Evolutionary conservation across 768 basidiomycete species (phyloP).

Genomic region (Termitomyces sp.): DNA sequence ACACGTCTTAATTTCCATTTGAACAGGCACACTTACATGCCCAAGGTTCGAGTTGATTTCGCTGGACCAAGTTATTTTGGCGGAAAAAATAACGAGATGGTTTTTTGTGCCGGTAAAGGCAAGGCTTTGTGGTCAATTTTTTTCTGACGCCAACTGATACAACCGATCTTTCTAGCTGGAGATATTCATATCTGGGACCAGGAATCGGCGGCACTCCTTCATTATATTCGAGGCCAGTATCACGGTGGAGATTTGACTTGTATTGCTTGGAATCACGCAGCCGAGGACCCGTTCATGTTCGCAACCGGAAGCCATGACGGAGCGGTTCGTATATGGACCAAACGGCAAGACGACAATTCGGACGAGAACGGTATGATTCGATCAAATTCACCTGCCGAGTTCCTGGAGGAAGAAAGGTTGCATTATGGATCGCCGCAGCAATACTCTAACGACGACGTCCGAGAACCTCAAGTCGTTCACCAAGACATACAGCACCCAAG

Average conservation of each 20-base stretch:
- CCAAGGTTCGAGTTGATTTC: conserved; percentile 63
- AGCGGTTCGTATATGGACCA: conserved; percentile 67
- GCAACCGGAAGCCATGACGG: conserved; percentile 79
- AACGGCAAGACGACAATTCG: conserved; percentile 21
- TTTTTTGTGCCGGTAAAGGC: conserved; percentile 77
- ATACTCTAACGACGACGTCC: neutral
- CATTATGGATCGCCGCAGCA: conserved; percentile 6
- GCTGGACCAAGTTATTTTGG: conserved; percentile 82
- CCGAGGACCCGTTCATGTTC: conserved; percentile 63
- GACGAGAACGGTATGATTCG: conserved; percentile 7
- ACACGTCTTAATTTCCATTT: conserved; percentile 4
- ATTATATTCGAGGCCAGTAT: conserved; percentile 58
- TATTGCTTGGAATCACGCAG: conserved; percentile 72
- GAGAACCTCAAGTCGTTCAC: neutral
- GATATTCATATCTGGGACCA: conserved; percentile 86
- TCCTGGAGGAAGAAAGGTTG: conserved; percentile 10
- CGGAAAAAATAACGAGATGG: conserved; percentile 71
- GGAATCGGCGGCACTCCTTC: conserved; percentile 68
- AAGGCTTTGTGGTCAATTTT: conserved; percentile 1
- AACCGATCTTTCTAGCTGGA: conserved; percentile 41
- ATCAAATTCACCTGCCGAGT: conserved; percentile 15
- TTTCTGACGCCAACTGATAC: neutral
- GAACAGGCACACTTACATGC: conserved; percentile 65
- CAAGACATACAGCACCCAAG: neutral
- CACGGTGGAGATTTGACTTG: conserved; percentile 71